Conservation (phyloP, 306 rosid genomes). For the Potentilla sterilis region DNA sequence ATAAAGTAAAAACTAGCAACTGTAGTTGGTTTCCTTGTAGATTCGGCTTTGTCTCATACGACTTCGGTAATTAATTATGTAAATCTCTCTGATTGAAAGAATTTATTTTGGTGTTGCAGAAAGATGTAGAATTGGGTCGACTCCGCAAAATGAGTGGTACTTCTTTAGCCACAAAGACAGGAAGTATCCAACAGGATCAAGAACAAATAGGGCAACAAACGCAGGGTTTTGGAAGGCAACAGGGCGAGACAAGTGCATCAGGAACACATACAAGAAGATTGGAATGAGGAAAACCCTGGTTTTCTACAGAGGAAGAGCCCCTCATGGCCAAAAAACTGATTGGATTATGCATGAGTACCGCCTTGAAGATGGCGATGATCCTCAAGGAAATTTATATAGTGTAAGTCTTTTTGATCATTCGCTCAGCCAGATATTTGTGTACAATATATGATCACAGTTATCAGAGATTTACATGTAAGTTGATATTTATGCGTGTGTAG, state of each 20-base stretch:
- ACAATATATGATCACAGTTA: no score
- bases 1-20: background rate
- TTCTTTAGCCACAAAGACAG: constrained; percentile 97
- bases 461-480: background rate
- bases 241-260: constrained; percentile 87
- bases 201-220: constrained; percentile 87
- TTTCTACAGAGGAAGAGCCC: constrained; percentile 91
- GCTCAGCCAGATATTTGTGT: background rate
- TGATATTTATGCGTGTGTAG: constrained; percentile 31
- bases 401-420: constrained; percentile 30
- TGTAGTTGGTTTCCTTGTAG: background rate
- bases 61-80: background rate
- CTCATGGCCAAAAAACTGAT: constrained; percentile 91
- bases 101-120: constrained; percentile 30
- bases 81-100: background rate
- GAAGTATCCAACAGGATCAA: constrained; percentile 96
- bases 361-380: constrained; percentile 72
- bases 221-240: constrained; percentile 99
- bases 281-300: constrained; percentile 97
- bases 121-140: constrained; percentile 87
- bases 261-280: constrained; percentile 71
- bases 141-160: constrained; percentile 97
- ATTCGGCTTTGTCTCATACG: no score
- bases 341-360: constrained; percentile 99
- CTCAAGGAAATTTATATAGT: constrained; percentile 31